Evolutionary conservation across 2,329 filamentous ascomycete species (phyloP).

Genomic region (Ophiostoma quercus): DNA sequence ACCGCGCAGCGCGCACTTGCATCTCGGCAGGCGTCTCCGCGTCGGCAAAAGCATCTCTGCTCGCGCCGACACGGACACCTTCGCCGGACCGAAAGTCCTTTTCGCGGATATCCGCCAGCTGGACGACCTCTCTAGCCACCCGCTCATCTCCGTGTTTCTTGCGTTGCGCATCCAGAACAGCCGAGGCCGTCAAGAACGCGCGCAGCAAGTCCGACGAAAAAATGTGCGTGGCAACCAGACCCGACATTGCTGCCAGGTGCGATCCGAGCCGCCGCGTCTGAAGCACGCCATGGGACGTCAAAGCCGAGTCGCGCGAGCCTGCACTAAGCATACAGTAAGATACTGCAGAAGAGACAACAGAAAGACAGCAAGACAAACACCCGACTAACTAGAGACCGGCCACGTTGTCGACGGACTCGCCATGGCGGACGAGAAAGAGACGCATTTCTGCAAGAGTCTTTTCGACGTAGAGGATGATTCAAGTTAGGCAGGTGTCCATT

Average conservation of each 20-base stretch:
- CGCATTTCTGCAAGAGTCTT: conserved; percentile 41
- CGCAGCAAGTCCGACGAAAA: conserved; percentile 76
- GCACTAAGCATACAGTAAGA: conserved; percentile 45
- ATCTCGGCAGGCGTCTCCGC: conserved; percentile 66
- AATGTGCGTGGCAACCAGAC: conserved; percentile 48
- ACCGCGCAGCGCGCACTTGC: conserved; percentile 56
- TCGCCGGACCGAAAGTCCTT: conserved; percentile 70
- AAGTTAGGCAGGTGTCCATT: not conserved
- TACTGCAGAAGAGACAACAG: conserved; percentile 33
- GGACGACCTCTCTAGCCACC: conserved; percentile 33
- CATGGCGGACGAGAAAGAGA: conserved; percentile 77
- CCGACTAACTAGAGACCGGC: conserved; percentile 60
- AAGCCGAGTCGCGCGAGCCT: conserved; percentile 70
- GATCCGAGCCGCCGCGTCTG: conserved; percentile 68
- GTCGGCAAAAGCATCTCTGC: conserved; percentile 35
- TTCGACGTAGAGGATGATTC: conserved; percentile 1
- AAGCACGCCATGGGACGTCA: conserved; percentile 76
- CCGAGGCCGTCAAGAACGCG: conserved; percentile 44
- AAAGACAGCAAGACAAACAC: conserved; percentile 16
- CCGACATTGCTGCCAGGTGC: conserved; percentile 45
- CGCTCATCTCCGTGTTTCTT: conserved; percentile 14
- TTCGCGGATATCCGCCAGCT: conserved; percentile 56
- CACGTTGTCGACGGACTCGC: conserved; percentile 86
- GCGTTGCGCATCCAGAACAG: conserved; percentile 54
- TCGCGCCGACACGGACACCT: conserved; percentile 51